A percentile compares a stretch with the other conserved stretches of the same genome.
These are phyloP conservation scores for Phytophthora melonis DNA, from an alignment of 352 stramenopile genomes.

Conservation along the genomic window DNA sequence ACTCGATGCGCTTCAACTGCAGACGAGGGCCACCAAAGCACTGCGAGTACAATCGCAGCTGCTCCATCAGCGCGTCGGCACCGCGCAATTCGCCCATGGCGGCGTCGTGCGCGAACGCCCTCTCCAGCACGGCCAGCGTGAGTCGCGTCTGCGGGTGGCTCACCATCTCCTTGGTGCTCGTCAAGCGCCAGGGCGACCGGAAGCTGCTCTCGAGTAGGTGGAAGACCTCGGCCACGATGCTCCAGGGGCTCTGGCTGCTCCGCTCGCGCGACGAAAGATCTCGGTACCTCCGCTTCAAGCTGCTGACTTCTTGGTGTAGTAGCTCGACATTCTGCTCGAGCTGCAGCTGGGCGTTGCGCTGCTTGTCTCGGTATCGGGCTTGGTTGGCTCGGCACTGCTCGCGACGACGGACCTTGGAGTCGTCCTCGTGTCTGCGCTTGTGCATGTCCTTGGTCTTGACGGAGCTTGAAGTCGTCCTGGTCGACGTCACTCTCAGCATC, in stretches of 20 bases:
- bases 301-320: conserved; percentile 9
- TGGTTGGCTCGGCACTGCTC: conserved; percentile 33
- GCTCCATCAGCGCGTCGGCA: conserved; percentile 2
- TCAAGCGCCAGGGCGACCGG: conserved; percentile 11
- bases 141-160: conserved; percentile 9
- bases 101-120: conserved; percentile 13
- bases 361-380: conserved; percentile 34
- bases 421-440: conserved; percentile 9
- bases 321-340: conserved; percentile 13
- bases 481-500: neutral
- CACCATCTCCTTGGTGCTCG: conserved; percentile 9
- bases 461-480: neutral
- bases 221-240: conserved; percentile 21
- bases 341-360: conserved; percentile 10
- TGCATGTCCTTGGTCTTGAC: neutral
- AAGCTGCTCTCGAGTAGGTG: conserved; percentile 22
- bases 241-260: conserved; percentile 25
- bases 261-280: neutral
- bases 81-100: conserved; percentile 11
- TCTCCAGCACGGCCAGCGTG: conserved; percentile 12
- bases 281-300: neutral
- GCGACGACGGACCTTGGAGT: conserved; percentile 1
- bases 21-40: neutral
- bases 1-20: conserved; percentile 9
- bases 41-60: conserved; percentile 10